These are phyloP conservation scores for Coemansia sp. DNA, from an alignment of 192 early-diverging fungal species.

Conservation along the genomic window DNA sequence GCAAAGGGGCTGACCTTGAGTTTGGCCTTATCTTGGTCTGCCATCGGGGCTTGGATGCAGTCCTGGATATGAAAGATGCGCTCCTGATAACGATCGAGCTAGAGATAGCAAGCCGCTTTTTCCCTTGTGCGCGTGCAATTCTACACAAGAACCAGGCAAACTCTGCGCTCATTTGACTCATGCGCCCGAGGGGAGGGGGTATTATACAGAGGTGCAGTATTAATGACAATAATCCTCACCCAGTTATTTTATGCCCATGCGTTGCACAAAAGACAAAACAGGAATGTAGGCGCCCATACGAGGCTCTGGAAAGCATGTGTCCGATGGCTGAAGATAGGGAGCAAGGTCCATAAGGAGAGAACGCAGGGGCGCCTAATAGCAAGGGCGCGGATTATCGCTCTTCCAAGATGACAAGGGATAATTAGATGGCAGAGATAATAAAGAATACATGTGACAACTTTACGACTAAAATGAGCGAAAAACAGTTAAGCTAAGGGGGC, in stretches of 20 bases:
- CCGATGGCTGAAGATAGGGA: background rate
- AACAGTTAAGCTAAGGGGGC: background rate
- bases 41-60: background rate
- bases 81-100: background rate
- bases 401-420: background rate
- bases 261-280: background rate
- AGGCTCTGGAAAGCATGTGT: background rate
- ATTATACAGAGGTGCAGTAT: background rate
- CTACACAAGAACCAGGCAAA: background rate
- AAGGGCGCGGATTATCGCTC: background rate
- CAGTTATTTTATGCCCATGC: background rate
- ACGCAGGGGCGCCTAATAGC: background rate
- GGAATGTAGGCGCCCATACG: background rate
- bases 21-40: background rate
- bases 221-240: background rate
- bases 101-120: background rate
- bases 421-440: background rate
- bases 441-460: background rate
- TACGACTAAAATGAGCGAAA: background rate
- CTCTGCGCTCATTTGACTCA: background rate
- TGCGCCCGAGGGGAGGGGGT: background rate
- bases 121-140: background rate
- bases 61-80: background rate
- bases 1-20: background rate
- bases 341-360: background rate